These are phyloP conservation scores for Colletotrichum sp. DNA, from an alignment of 2,329 filamentous ascomycete species.

Conservation along the genomic window DNA sequence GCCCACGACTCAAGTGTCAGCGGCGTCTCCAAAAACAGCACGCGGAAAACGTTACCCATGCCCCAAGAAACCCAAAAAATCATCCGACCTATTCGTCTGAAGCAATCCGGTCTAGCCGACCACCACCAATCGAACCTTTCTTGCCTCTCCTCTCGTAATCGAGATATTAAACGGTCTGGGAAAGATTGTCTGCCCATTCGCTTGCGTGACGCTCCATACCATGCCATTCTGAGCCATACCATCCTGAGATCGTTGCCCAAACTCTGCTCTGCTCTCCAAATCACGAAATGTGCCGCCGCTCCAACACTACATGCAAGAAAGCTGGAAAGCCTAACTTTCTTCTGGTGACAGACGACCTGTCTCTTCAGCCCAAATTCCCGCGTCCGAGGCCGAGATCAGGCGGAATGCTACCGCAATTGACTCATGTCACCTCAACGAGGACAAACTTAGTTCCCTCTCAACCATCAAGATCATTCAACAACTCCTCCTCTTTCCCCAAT, in stretches of 20 bases:
- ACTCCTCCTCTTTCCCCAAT: not conserved
- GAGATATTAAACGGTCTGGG: not conserved
- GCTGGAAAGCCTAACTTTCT: not conserved
- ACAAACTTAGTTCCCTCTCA: not conserved
- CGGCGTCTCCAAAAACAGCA: not conserved
- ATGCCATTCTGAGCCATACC: not conserved
- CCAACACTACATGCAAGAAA: not conserved
- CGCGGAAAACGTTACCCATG: not conserved
- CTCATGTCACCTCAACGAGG: not conserved
- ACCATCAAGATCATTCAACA: not conserved
- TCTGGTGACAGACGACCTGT: not conserved
- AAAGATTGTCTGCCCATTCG: not conserved
- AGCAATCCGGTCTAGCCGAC: not conserved
- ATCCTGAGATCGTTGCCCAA: not conserved
- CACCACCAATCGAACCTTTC: not conserved
- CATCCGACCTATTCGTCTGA: slow-evolving; percentile 7
- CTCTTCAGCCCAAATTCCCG: not conserved
- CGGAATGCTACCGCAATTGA: not conserved
- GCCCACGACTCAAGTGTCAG: not conserved
- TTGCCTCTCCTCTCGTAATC: not conserved
- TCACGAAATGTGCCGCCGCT: not conserved
- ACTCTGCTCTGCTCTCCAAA: not conserved
- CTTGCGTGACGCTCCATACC: not conserved
- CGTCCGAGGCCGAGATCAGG: not conserved
- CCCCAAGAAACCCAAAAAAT: not conserved